Percentiles rank a stretch among this genome's conserved stretches.
Conservation (phyloP, 2,329 filamentous ascomycete species). For the Alternaria triticina region DNA sequence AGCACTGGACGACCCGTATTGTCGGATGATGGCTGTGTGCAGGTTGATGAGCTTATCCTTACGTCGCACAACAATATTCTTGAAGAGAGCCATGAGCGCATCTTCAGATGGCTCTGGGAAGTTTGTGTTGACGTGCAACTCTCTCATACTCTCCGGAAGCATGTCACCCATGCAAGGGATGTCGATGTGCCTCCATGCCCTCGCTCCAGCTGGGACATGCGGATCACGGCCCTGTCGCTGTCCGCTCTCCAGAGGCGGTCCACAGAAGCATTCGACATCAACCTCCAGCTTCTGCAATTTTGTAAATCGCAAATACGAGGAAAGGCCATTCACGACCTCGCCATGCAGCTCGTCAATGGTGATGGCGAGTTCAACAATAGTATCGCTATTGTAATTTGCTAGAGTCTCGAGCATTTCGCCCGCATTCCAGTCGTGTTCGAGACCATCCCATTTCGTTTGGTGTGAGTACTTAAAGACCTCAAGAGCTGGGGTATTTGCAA, state of each 20-base stretch:
- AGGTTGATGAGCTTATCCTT: slow-evolving; percentile 24
- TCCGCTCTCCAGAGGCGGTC: slow-evolving; percentile 43
- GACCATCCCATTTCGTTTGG: slow-evolving; percentile 42
- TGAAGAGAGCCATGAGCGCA: slow-evolving; percentile 33
- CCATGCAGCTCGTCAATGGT: slow-evolving; percentile 42
- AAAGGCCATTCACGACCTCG: slow-evolving; percentile 40
- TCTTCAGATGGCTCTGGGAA: slow-evolving; percentile 29
- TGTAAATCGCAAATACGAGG: slow-evolving; percentile 35
- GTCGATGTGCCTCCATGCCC: slow-evolving; percentile 34
- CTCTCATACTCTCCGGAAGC: slow-evolving; percentile 37
- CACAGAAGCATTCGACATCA: slow-evolving; percentile 40
- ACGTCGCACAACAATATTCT: slow-evolving; percentile 37
- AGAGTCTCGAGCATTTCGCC: slow-evolving; percentile 38
- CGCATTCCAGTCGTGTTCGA: slow-evolving; percentile 43
- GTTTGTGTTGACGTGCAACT: slow-evolving; percentile 41
- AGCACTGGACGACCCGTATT: slow-evolving; percentile 30
- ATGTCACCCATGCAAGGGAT: slow-evolving; percentile 46
- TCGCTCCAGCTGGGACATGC: slow-evolving; percentile 24
- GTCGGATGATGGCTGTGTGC: slow-evolving; percentile 30
- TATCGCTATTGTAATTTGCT: slow-evolving; percentile 30
- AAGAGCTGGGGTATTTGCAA: slow-evolving; percentile 34
- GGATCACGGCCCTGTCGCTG: slow-evolving; percentile 32
- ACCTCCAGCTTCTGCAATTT: slow-evolving; percentile 36
- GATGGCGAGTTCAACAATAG: slow-evolving; percentile 37
- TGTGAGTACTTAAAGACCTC: slow-evolving; percentile 43